These are phyloP conservation scores for Peronosclerospora sorghi DNA, from an alignment of 352 stramenopile species.

Conservation along the genomic window DNA sequence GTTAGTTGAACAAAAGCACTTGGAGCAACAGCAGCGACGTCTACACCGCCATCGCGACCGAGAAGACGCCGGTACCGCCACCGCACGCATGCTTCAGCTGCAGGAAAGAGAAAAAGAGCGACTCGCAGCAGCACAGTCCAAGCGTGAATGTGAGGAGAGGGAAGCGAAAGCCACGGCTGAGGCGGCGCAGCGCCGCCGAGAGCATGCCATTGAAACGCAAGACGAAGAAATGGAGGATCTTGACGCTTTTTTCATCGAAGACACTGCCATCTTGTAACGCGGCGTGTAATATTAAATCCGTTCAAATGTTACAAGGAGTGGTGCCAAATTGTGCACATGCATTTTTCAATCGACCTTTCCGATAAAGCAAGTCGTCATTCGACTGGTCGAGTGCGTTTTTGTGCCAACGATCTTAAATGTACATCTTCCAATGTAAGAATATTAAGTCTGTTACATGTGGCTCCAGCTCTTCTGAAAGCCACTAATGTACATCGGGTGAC, in stretches of 20 bases:
- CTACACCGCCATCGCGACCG: slow-evolving; percentile 24
- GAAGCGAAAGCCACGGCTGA: slow-evolving; percentile 19
- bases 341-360: too few relatives aligned
- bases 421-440: too few relatives aligned
- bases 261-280: slow-evolving; percentile 38
- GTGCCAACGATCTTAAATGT: too few relatives aligned
- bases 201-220: slow-evolving; percentile 34
- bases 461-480: too few relatives aligned
- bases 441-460: too few relatives aligned
- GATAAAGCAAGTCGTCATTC: too few relatives aligned
- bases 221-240: slow-evolving; percentile 41
- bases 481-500: neutral
- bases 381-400: too few relatives aligned
- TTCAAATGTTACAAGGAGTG: neutral
- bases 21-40: slow-evolving; percentile 32
- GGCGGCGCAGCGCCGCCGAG: slow-evolving; percentile 19
- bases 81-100: slow-evolving; percentile 49
- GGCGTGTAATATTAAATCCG: neutral
- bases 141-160: slow-evolving; percentile 17
- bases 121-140: slow-evolving; percentile 9
- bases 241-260: slow-evolving; percentile 45
- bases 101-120: slow-evolving; percentile 45
- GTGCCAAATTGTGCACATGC: neutral
- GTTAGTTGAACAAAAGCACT: slow-evolving; percentile 25
- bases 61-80: slow-evolving; percentile 17